phyloP scores from a whole-genome alignment of 305 asterid genomes.

The Coffea humblotiana region DNA sequence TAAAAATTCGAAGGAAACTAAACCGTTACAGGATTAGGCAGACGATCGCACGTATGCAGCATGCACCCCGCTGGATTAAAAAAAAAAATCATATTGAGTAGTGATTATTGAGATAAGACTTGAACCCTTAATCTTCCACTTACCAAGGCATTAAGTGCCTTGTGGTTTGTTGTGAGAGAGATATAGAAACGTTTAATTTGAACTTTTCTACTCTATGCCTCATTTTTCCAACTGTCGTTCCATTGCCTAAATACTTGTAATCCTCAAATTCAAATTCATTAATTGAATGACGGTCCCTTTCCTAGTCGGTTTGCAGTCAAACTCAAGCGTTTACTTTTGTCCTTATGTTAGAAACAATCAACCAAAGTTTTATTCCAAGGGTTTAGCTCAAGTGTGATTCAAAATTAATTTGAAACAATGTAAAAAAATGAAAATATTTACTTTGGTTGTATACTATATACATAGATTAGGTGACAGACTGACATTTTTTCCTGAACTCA shows the following conservation, averaged over 20 bases:
- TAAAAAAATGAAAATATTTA: background rate
- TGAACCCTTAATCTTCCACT: no score
- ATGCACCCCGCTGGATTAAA: no score
- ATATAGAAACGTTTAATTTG: background rate
- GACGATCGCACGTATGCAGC: no score
- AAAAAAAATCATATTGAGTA: no score
- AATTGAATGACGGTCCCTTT: background rate
- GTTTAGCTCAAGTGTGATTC: background rate
- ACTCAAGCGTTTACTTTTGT: background rate
- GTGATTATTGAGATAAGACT: no score
- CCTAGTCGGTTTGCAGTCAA: background rate
- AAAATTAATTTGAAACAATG: background rate
- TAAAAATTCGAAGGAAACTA: no score
- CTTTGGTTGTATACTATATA: no score
- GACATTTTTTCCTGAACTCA: no score
- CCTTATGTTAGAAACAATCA: background rate
- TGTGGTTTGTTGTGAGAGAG: background rate
- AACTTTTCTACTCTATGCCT: background rate
- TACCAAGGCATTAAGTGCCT: no score
- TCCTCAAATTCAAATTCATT: background rate
- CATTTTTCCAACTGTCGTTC: background rate
- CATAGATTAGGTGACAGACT: no score
- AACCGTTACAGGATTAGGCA: rapidly evolving
- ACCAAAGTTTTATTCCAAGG: background rate
- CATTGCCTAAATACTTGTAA: background rate